Evolutionary conservation across 805 yeast genomes (phyloP), one percentile per base, ranked within the genome.

Genomic region (Metschnikowia arizonensis): DNA sequence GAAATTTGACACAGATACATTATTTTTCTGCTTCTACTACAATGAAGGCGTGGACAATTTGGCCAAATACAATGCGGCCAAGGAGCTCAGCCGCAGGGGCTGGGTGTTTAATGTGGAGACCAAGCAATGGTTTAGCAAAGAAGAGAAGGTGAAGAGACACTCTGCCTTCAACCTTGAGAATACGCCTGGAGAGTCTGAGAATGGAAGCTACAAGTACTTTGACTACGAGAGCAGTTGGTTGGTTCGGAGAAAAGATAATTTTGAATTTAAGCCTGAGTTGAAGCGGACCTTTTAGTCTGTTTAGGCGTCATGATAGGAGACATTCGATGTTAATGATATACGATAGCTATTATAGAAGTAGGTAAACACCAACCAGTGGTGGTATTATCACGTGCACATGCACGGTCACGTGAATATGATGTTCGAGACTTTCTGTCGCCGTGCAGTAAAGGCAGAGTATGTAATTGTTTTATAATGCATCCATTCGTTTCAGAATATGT

Each of bases 21-120:
- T 93, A 54, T 90, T 91, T 55, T 93, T 87, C 72, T 85, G 91
- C 41, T 93, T 93, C 66, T 93, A 93, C 68, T 93, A 89, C 64
- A 78, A 82, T 54, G 77, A 69, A 41, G 60, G 57, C 15, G 55
- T 46, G 25, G 66, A 66, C 51, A 56, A 58, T 47, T 55, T 68
- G 40, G 66, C 72, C 44, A 67, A 62, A 43, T 64, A 63, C 59
- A 66, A 72, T 46, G 86, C 97, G 3, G 95, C 97, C 2, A 77
- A 80, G 54, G 97, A 91, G 66, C 74, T 91, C 49, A 66, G 72
- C 50, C 75, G 76, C 48, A 77, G 96, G 57, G 88, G 91, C 23
- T 91, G 99, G 99, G 71, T 80, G 41, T 74, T 77, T 62, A 87
- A 86, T 64, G 79, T 76, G 50, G 82, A 80, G 44, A 76, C 81